A percentile compares a stretch with the other conserved stretches of the same genome.
These are phyloP conservation scores for Niebla homalea DNA, from an alignment of 495 filamentous ascomycete genomes.

Conservation along the genomic window DNA sequence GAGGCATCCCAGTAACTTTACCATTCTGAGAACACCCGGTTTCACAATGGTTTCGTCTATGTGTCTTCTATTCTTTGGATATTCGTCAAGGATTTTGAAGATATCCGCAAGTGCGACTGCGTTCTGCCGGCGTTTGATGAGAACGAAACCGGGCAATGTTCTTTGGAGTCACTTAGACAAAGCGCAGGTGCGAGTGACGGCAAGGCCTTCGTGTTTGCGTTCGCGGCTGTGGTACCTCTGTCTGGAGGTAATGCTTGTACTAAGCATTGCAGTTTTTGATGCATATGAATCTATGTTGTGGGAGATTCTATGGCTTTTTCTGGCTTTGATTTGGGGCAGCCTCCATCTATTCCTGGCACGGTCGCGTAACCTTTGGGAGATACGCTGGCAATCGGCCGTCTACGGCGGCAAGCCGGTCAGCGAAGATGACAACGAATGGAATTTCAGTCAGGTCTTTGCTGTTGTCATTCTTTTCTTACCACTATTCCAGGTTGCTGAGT, in stretches of 20 bases:
- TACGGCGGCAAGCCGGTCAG: background rate
- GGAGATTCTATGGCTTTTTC: constrained; percentile 1
- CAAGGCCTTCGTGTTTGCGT: background rate
- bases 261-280: background rate
- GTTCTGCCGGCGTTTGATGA: background rate
- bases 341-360: constrained; percentile 1
- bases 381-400: constrained; percentile 2
- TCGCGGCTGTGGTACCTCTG: background rate
- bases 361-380: constrained; percentile 1
- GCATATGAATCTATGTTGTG: constrained; percentile 3
- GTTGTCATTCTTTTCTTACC: background rate
- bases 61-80: constrained; percentile 1
- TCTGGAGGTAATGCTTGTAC: background rate
- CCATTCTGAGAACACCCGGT: background rate
- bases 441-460: constrained; percentile 1
- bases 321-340: constrained; percentile 2
- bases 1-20: background rate
- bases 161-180: background rate
- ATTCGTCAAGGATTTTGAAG: background rate
- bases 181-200: background rate
- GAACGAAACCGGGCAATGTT: background rate
- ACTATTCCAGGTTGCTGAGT: background rate
- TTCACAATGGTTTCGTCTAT: background rate
- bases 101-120: background rate
- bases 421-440: constrained; percentile 4